phyloP scores from a whole-genome alignment of 345 rosid species.

The Turnera subulata region DNA sequence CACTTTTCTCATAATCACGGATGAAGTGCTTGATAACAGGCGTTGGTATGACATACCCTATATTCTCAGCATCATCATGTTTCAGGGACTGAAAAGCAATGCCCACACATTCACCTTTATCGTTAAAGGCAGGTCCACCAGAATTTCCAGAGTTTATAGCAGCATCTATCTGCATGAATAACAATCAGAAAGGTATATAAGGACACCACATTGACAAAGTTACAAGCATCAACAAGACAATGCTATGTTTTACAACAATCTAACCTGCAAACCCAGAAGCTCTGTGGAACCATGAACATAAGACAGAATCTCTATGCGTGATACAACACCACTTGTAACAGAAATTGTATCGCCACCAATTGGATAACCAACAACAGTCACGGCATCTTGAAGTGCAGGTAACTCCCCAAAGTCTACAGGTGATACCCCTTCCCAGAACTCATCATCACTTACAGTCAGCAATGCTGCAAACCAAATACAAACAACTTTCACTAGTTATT shows the following conservation, averaged over 20 bases:
- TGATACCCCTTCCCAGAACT: slow-evolving; percentile 87
- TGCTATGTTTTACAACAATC: neutral
- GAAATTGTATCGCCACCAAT: slow-evolving; percentile 98
- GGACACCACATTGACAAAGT: neutral
- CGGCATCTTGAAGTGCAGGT: slow-evolving; percentile 96
- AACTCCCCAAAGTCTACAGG: slow-evolving; percentile 89
- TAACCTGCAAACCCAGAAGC: slow-evolving; percentile 89
- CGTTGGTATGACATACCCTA: slow-evolving; percentile 94
- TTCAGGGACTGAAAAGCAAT: slow-evolving; percentile 96
- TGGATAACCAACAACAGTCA: slow-evolving; percentile 94
- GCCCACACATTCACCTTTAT: slow-evolving; percentile 86
- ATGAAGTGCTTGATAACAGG: slow-evolving; percentile 91
- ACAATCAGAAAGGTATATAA: neutral
- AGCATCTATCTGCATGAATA: slow-evolving; percentile 73
- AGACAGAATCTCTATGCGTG: slow-evolving; percentile 85
- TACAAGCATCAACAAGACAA: neutral
- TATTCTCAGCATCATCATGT: slow-evolving; percentile 93
- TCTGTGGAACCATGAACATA: slow-evolving; percentile 94
- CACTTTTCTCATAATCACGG: slow-evolving; percentile 86
- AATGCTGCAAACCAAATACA: slow-evolving; percentile 47
- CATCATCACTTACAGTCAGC: slow-evolving; percentile 73
- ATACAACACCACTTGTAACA: slow-evolving; percentile 95
- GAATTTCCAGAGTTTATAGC: slow-evolving; percentile 98
- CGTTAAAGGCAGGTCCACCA: slow-evolving; percentile 96
- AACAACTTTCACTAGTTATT: neutral